A percentile compares a stretch with the other conserved stretches of the same genome.
Conservation (phyloP, 2,329 filamentous ascomycete species). For the Penicillium janthinellum region DNA sequence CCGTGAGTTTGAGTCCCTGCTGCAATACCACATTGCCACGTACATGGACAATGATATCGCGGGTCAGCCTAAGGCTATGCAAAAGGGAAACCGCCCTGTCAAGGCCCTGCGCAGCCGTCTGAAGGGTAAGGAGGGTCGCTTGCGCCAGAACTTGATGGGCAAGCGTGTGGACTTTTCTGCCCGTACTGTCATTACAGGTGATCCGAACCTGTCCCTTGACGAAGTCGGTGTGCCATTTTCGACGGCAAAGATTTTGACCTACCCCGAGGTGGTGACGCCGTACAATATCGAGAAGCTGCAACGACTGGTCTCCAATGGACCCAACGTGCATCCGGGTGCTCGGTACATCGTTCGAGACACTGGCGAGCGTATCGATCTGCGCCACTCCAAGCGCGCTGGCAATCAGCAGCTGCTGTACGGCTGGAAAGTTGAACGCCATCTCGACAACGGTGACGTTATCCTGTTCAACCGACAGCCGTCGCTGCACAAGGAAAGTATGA, state of each 20-base stretch:
- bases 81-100: slow-evolving; percentile 94
- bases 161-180: slow-evolving; percentile 99
- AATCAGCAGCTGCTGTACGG: slow-evolving; percentile 85
- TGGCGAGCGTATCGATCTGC: slow-evolving; percentile 90
- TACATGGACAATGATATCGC: slow-evolving; percentile 99
- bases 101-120: slow-evolving; percentile 96
- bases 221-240: slow-evolving; percentile 95
- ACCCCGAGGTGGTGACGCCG: slow-evolving; percentile 94
- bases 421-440: slow-evolving; percentile 97
- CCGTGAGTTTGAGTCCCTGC: slow-evolving; percentile 82
- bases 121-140: slow-evolving; percentile 98
- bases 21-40: slow-evolving; percentile 98
- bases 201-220: slow-evolving; percentile 92
- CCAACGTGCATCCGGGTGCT: slow-evolving; percentile 91
- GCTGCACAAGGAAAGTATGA: slow-evolving; percentile 99
- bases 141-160: slow-evolving; percentile 98
- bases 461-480: slow-evolving; percentile 99
- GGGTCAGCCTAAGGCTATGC: slow-evolving; percentile 87
- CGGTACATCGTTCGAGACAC: slow-evolving; percentile 95
- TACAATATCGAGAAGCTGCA: slow-evolving; percentile 97
- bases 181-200: slow-evolving; percentile 98
- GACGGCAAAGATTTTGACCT: slow-evolving; percentile 90
- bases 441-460: slow-evolving; percentile 95
- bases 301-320: slow-evolving; percentile 85
- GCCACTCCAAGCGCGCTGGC: slow-evolving; percentile 85